A percentile compares a stretch with the other conserved stretches of the same genome.
phyloP scores from a whole-genome alignment of 176 grass and related monocot genomes.

The Raddia guianensis region DNA sequence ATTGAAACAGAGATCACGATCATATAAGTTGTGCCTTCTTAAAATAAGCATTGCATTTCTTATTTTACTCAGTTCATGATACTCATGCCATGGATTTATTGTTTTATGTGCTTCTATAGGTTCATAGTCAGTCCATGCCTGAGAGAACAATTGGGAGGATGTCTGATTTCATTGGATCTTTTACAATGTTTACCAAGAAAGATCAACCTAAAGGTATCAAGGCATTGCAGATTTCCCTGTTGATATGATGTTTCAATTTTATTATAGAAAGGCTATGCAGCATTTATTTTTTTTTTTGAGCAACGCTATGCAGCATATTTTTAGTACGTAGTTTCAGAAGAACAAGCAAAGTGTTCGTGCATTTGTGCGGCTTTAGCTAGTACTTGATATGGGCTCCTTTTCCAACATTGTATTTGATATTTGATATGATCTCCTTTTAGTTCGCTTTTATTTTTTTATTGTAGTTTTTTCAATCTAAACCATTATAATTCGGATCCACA shows the following conservation, averaged over 20 bases:
- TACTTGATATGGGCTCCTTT: too few relatives aligned
- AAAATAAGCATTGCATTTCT: background rate
- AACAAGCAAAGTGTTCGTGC: background rate
- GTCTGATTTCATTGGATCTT: slow-evolving; percentile 76
- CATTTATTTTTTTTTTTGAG: background rate
- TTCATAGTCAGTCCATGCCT: slow-evolving; percentile 54
- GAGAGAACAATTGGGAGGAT: slow-evolving; percentile 69
- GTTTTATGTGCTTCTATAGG: slow-evolving; percentile 44
- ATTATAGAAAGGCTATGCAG: background rate
- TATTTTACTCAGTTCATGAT: background rate
- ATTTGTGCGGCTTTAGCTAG: too few relatives aligned
- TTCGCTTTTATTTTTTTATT: too few relatives aligned
- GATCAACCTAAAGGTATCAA: slow-evolving; percentile 62
- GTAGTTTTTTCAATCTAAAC: too few relatives aligned
- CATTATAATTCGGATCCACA: too few relatives aligned
- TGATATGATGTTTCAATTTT: background rate
- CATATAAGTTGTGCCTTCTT: background rate
- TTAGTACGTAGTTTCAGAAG: background rate
- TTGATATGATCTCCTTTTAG: too few relatives aligned
- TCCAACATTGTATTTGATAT: too few relatives aligned
- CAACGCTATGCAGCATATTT: background rate
- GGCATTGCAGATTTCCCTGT: background rate
- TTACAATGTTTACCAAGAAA: slow-evolving; percentile 61
- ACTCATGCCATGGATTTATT: slow-evolving; percentile 12
- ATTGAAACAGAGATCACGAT: background rate